Evolutionary conservation across 768 basidiomycete species (phyloP), one percentile per base, ranked within the genome.

Genomic region (Mycena capillaripes): DNA sequence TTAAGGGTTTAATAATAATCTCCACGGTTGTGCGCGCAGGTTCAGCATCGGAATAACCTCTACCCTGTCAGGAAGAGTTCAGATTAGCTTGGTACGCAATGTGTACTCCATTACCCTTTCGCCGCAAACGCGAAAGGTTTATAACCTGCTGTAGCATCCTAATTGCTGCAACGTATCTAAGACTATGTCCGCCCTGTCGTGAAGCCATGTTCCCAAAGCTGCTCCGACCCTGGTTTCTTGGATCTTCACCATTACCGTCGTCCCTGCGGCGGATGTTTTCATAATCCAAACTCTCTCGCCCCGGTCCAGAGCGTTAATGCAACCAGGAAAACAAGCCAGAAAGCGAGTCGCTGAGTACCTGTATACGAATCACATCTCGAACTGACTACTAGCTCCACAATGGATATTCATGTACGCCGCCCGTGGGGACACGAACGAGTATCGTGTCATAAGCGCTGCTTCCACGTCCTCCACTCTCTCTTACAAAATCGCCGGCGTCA

Each of bases 331-430:
- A 40, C 25, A 19, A 38, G 36, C 25, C 66, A 59, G 48, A 48
- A 68, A 52, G 66, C 38, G 25, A 68, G 66, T 52, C 34, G 3
- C 7, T 12, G 16, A 6, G 8, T 10, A 16, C 38, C 36, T 6
- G 34, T n/a, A n/a, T n/a, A n/a, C n/a, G n/a, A n/a, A n/a, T n/a
- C n/a, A 23, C 12, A 2, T n/a, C 25, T 0, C 1, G 19, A 30
- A 30, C 48, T 68, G 8, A 68, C 29, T n/a, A n/a, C n/a, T 2
- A 36, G 4, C 0, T 34, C 16, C 3, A 23, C 42, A 68, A 57
- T 68, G 66, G 66, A 2, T 10, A 16, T 68, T 68, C 66, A 59
- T 68, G 5, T 68, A 59, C 30, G 66, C 66, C 27, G 25, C 25
- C 0, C 30, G 34, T 30, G 66, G 66, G 32, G 56, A 68, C 21